Base-by-base conservation (phyloP, 2,329 filamentous ascomycete genomes). In the Colletotrichum filicis region DNA sequence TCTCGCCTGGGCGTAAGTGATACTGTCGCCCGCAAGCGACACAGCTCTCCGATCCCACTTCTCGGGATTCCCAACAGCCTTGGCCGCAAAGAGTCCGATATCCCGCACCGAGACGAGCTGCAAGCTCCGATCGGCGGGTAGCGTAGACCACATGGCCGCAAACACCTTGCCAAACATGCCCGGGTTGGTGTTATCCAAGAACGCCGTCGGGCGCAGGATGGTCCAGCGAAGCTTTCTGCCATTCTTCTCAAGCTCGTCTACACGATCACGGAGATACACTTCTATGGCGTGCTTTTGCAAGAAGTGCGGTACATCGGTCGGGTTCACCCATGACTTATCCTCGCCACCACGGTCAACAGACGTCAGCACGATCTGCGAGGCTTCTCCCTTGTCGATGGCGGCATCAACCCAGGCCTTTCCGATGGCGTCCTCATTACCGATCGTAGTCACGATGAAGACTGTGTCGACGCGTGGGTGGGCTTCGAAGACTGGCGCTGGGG, bases 351-450 rank as follows among this genome's bases (percentile, higher is more conserved):
- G 76, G 19, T 79, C 77, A 24, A 79, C 77, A 4, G 75, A 75
- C n/a, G 74, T 75, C 19, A 79, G 76, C 6, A 79, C 78, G 68
- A 79, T 89, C 24, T 78, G 78, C 42, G 42, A 46, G 67, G 86
- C 83, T 58, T 91, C 87, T 11, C 84, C 84, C 32, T 88, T 81
- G 3, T 79, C 76, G 22, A 75, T 42, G 9, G 77, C 77, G 8
- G 75, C 74, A 35, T 79, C 76, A 19, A 80, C 76, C 1, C 80
- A 74, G 5, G 79, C 77, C 0, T 76, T 28, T 0, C 77, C 77
- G 22, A 78, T 75, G 1, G 32, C 65, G 30, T 80, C 78, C 2
- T 80, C 79, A 1, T 78, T 73, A 0, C 77, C 76, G 0, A 79
- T 77, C 0, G 79, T 76, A 0, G 79, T 80, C 14, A 80, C 78